Evolutionary conservation across 495 filamentous ascomycete genomes (phyloP).

Genomic region (Neurospora sp.): DNA sequence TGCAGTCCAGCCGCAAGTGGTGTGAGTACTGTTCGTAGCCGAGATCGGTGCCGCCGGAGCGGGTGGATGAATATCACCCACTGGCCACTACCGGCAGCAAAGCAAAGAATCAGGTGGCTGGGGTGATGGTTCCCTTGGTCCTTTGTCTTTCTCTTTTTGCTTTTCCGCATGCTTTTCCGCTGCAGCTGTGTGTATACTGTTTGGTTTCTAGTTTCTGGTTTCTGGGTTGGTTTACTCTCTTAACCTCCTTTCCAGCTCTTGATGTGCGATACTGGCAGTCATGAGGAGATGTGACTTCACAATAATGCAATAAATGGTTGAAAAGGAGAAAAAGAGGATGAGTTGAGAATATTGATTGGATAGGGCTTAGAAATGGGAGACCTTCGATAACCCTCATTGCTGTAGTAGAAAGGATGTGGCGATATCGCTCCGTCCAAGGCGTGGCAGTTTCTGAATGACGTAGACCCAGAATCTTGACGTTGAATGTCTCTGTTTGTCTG

Average conservation of each 20-base stretch:
- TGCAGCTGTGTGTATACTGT: neutral
- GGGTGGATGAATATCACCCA: too few relatives aligned
- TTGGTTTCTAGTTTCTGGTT: neutral
- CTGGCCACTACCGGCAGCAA: neutral
- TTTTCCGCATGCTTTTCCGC: neutral
- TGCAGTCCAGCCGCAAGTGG: neutral
- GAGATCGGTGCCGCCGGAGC: neutral
- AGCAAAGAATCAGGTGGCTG: neutral
- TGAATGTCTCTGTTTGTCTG: neutral
- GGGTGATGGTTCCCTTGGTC: neutral
- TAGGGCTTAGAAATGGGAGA: neutral
- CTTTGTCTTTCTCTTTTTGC: neutral
- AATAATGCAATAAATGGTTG: too few relatives aligned
- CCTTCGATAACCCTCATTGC: neutral
- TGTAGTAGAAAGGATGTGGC: neutral
- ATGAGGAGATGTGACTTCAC: too few relatives aligned
- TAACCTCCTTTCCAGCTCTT: neutral
- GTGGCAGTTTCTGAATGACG: neutral
- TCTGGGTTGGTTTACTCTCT: neutral
- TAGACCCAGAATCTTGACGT: neutral
- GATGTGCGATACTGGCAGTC: too few relatives aligned
- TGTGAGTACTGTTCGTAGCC: neutral
- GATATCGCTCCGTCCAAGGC: neutral
- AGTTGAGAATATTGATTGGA: neutral
- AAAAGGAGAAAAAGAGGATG: too few relatives aligned